These are phyloP conservation scores for Bidens hawaiensis DNA, from an alignment of 140 eudicot species.

Conservation along the genomic window DNA sequence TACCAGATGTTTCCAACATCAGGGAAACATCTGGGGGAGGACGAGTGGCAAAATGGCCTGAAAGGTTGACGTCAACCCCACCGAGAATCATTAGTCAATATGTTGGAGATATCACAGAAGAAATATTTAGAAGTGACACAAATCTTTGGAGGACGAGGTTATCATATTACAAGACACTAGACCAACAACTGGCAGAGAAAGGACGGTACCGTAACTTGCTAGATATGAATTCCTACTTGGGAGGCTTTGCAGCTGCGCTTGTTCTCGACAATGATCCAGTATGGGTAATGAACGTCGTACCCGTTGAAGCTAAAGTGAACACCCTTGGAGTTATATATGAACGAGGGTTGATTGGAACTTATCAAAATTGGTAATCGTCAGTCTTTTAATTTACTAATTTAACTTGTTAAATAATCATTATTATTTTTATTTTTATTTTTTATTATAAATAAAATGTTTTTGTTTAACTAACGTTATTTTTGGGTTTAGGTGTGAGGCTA, in stretches of 20 bases:
- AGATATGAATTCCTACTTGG: slow-evolving; percentile 88
- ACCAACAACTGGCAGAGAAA: slow-evolving; percentile 57
- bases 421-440: no score
- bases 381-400: not conserved
- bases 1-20: slow-evolving; percentile 66
- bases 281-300: slow-evolving; percentile 95
- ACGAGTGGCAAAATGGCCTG: slow-evolving; percentile 66
- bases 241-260: slow-evolving; percentile 96
- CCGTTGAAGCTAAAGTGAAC: slow-evolving; percentile 57
- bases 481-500: slow-evolving; percentile 65
- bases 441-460: no score
- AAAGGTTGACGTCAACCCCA: slow-evolving; percentile 75
- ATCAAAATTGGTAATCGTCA: slow-evolving; percentile 76
- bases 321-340: slow-evolving; percentile 88
- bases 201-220: slow-evolving; percentile 87
- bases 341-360: slow-evolving; percentile 91
- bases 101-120: slow-evolving; percentile 63
- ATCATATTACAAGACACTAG: slow-evolving; percentile 51
- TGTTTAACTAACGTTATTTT: not conserved
- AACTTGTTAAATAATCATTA: no score
- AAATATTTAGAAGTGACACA: slow-evolving; percentile 41
- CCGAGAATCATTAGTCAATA: slow-evolving; percentile 66
- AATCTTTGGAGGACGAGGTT: slow-evolving; percentile 67
- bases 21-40: slow-evolving; percentile 79
- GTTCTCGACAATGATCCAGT: slow-evolving; percentile 57